Evolutionary conservation across 2,329 filamentous ascomycete genomes (phyloP), one percentile per base, ranked within the genome.

Genomic region (Clonostachys chloroleuca): DNA sequence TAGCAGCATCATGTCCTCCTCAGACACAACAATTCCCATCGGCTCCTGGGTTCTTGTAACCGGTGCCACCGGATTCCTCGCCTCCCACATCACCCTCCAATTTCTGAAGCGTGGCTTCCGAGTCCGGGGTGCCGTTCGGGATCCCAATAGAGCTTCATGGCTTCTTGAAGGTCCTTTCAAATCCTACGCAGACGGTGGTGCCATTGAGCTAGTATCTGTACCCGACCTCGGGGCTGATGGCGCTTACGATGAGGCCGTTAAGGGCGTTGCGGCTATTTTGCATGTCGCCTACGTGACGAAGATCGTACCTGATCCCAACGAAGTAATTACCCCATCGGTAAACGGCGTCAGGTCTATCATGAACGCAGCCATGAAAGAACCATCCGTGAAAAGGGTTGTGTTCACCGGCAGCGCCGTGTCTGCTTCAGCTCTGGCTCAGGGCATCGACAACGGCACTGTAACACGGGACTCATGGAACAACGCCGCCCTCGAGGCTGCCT

Each of bases 1-100:
- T 9, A 10, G 8, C 24, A 30, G n/a, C 36, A 39, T 18, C 36
- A 39, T 39, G 36, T 39, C 36, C 17, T 8, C 14, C 8, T 39
- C 10, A 30, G 13, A 45, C 7, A 30, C 30, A 12, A 20, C 17
- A 8, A 56, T 67, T 34, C 53, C 55, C 13, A 45, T 49, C 8
- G 62, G 61, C 7, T 60, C 59, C 6, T 52, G 51, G 30, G 56
- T 75, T 33, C 63, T 75, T 8, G 64, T 77, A 14, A 75, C 70
- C 5, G 71, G 72, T 9, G 66, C 61, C 5, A 74, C 65, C 44
- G 70, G 72, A 35, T 73, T 66, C 51, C 60, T 76, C 30, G 72
- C 58, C 30, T 65, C 64, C 6, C 66, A 75, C 42, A 57, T 70
- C 5, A 55, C 62, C 36, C 55, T 69, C 18, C 54, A 65, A 17